Percentiles rank a stretch among this genome's conserved stretches.
Conservation (phyloP, 2,329 filamentous ascomycete species). For the Blastomyces gilchristii region DNA sequence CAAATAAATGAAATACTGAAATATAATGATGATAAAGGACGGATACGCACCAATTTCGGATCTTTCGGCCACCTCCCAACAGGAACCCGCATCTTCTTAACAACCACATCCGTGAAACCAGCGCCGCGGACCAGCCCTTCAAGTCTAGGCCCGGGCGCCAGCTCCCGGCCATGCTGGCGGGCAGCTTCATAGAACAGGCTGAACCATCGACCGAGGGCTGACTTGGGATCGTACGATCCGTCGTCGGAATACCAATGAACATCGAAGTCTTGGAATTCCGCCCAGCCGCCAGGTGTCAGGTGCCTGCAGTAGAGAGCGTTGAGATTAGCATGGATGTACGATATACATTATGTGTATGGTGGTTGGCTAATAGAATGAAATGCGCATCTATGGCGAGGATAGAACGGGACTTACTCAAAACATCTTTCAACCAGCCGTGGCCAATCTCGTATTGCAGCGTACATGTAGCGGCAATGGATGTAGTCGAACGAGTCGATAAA, state of each 20-base stretch:
- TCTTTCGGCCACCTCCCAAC: conserved; percentile 22
- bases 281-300: conserved; percentile 20
- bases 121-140: conserved; percentile 17
- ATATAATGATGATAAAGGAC: neutral
- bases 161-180: conserved; percentile 15
- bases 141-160: conserved; percentile 11
- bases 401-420: conserved; percentile 26
- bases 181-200: conserved; percentile 19
- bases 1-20: too few relatives aligned
- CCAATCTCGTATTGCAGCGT: conserved; percentile 45
- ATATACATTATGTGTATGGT: neutral
- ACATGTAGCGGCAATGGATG: conserved; percentile 44
- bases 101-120: conserved; percentile 18
- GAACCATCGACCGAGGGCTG: conserved; percentile 20
- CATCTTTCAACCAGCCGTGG: conserved; percentile 39
- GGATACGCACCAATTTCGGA: conserved; percentile 12
- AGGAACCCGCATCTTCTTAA: conserved; percentile 19
- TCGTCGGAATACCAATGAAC: conserved; percentile 22
- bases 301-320: conserved; percentile 1
- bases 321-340: neutral
- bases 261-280: conserved; percentile 30
- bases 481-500: conserved; percentile 46
- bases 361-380: neutral
- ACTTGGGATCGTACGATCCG: conserved; percentile 16
- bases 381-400: neutral